Conservation (phyloP, 371 early-diverging fungal species). For the Mortierella sp. region DNA sequence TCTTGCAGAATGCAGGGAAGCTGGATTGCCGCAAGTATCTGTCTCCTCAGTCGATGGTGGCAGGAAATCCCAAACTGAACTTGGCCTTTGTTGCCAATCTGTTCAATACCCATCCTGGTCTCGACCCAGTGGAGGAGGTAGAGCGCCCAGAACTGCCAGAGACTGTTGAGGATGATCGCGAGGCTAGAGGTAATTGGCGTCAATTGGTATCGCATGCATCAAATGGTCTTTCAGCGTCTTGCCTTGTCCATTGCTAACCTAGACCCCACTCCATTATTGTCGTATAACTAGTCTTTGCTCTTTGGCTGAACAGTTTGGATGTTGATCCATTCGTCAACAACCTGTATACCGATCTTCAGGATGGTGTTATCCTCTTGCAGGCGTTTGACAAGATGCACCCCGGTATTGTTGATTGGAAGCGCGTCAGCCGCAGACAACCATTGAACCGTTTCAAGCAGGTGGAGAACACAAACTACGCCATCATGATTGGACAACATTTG, state of each 20-base stretch:
- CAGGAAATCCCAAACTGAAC: conserved; percentile 95
- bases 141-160: conserved; percentile 86
- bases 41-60: conserved; percentile 91
- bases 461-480: conserved; percentile 95
- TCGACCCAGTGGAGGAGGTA: conserved; percentile 89
- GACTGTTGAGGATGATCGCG: conserved; percentile 92
- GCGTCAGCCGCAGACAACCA: conserved; percentile 79
- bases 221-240: too few relatives aligned
- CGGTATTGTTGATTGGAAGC: conserved; percentile 90
- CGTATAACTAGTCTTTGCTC: conserved; percentile 77
- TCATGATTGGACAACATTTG: conserved; percentile 85
- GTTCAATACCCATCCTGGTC: conserved; percentile 95
- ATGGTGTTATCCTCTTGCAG: conserved; percentile 87
- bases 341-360: conserved; percentile 85
- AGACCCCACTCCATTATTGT: too few relatives aligned
- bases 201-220: too few relatives aligned
- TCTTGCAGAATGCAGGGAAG: conserved; percentile 91
- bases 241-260: background rate
- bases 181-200: conserved; percentile 90
- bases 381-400: conserved; percentile 94
- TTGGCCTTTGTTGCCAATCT: conserved; percentile 95
- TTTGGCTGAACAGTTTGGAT: conserved; percentile 95
- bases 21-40: conserved; percentile 94
- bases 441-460: conserved; percentile 92
- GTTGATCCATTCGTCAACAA: conserved; percentile 96